Percentiles rank a stretch among this genome's conserved stretches.
Evolutionary conservation across 352 stramenopile species (phyloP).

Genomic region (Hyaloperonospora arabidopsidis): DNA sequence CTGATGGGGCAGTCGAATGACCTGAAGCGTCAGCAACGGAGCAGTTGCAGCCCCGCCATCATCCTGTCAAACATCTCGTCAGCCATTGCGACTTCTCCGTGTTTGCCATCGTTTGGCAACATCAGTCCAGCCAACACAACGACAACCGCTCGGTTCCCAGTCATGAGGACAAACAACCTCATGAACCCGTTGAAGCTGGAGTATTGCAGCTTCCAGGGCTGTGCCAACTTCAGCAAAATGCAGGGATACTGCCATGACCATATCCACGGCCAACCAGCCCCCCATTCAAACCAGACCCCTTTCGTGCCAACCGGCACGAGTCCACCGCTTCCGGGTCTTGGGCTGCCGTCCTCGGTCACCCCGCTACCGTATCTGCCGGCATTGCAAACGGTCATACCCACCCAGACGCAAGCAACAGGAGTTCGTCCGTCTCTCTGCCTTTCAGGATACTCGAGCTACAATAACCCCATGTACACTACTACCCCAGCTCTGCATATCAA

Average conservation of each 20-base stretch:
- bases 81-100: conserved; percentile 16
- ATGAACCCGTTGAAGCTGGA: conserved; percentile 38
- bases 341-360: conserved; percentile 14
- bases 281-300: conserved; percentile 8
- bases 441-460: conserved; percentile 15
- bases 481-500: conserved; percentile 11
- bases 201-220: conserved; percentile 44
- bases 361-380: conserved; percentile 24
- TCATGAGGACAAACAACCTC: conserved; percentile 15
- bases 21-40: conserved; percentile 23
- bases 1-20: conserved; percentile 14
- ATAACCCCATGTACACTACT: conserved; percentile 15
- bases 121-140: conserved; percentile 50
- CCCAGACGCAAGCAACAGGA: conserved; percentile 6
- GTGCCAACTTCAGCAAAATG: conserved; percentile 60
- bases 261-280: conserved; percentile 33
- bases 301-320: conserved; percentile 7
- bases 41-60: conserved; percentile 19
- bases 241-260: conserved; percentile 59
- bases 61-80: conserved; percentile 18
- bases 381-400: conserved; percentile 24
- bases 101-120: conserved; percentile 31
- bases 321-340: conserved; percentile 18
- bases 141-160: conserved; percentile 16
- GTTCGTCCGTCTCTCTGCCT: conserved; percentile 10